Conservation (phyloP, 2,329 filamentous ascomycete genomes). For the Metarhizium album region DNA sequence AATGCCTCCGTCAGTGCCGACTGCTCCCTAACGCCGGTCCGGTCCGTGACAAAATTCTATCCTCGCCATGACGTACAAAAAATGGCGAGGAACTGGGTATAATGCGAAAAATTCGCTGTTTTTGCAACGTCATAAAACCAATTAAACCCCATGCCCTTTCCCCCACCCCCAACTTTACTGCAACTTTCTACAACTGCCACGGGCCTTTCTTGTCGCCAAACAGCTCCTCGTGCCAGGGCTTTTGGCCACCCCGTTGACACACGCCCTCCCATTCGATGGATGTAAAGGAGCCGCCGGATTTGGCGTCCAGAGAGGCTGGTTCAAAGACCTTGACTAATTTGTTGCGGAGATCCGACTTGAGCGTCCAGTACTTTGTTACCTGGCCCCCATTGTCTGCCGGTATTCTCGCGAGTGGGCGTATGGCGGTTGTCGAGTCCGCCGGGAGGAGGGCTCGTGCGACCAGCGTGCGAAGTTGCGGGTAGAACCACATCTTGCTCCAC, state of each 20-base stretch:
- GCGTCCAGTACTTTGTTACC: constrained; percentile 15
- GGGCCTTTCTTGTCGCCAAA: constrained; percentile 23
- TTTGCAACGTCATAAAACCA: background rate
- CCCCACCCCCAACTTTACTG: no score
- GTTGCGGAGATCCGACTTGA: constrained; percentile 9
- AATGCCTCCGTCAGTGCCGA: background rate
- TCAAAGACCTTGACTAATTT: constrained; percentile 15
- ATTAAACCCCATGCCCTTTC: background rate
- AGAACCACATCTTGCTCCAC: constrained; percentile 27
- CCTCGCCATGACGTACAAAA: background rate
- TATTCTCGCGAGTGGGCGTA: constrained; percentile 13
- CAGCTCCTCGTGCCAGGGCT: constrained; percentile 22
- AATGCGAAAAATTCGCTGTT: background rate
- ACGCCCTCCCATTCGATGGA: constrained; percentile 22
- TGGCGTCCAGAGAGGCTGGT: constrained; percentile 7
- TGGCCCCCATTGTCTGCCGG: constrained; percentile 3
- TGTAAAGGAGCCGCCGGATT: constrained; percentile 11
- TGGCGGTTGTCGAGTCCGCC: background rate
- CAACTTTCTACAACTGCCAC: constrained; percentile 12
- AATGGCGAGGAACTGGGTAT: background rate
- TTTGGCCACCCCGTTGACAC: constrained; percentile 18
- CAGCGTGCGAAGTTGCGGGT: constrained; percentile 20
- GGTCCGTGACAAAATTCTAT: background rate
- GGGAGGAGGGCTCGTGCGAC: constrained; percentile 15
- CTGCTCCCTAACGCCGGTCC: background rate